Evolutionary conservation across 1,284 basidiomycete genomes (phyloP).

Genomic region (Papiliotrema nemorosa): DNA sequence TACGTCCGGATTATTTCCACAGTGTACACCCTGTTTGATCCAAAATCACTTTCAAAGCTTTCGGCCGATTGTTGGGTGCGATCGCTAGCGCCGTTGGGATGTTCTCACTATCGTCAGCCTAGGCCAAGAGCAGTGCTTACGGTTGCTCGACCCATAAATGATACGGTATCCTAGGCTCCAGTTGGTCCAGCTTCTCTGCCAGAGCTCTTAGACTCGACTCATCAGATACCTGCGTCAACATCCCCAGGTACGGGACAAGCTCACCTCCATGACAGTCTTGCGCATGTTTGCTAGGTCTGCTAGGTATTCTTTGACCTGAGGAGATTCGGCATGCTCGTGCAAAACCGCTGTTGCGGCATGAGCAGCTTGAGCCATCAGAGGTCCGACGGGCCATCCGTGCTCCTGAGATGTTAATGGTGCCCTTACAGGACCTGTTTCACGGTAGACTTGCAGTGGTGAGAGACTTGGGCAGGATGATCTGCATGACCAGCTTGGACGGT

Average conservation of each 20-base stretch:
- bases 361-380: conserved; percentile 53
- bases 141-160: conserved; percentile 55
- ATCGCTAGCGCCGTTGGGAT: conserved; percentile 52
- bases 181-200: conserved; percentile 29
- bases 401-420: conserved; percentile 15
- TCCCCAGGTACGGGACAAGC: conserved; percentile 1
- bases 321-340: conserved; percentile 30
- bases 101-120: conserved; percentile 38
- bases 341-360: conserved; percentile 52
- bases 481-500: conserved; percentile 39
- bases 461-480: conserved; percentile 47
- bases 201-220: conserved; percentile 36
- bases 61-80: conserved; percentile 52
- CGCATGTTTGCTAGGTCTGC: conserved; percentile 33
- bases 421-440: too few species aligned
- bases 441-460: conserved; percentile 37
- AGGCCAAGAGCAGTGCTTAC: conserved; percentile 21
- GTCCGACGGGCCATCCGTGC: conserved; percentile 51
- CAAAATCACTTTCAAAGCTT: conserved; percentile 49
- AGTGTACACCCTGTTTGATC: conserved; percentile 42
- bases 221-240: conserved; percentile 36
- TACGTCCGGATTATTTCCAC: conserved; percentile 28
- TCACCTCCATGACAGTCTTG: conserved; percentile 45
- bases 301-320: conserved; percentile 40
- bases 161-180: conserved; percentile 38